These are phyloP conservation scores for Coprinopsis cinerea DNA, from an alignment of 768 basidiomycete species.

Conservation along the genomic window DNA sequence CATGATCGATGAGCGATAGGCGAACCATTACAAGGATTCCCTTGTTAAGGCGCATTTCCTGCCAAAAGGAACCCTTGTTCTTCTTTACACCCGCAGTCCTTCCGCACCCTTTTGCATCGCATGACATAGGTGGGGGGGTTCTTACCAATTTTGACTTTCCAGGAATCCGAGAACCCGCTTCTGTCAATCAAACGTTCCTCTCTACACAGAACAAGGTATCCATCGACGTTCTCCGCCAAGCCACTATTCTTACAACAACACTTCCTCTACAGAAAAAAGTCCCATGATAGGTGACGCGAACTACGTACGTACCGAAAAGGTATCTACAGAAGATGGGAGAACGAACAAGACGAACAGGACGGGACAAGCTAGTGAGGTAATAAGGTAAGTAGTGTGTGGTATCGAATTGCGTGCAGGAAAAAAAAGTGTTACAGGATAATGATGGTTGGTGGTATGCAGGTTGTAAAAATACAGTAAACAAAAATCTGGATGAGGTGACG, in stretches of 20 bases:
- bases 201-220: conserved; percentile 9
- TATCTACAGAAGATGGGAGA: not conserved
- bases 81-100: too few species aligned
- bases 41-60: too few species aligned
- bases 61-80: too few species aligned
- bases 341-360: not conserved
- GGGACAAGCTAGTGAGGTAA: not conserved
- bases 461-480: not conserved
- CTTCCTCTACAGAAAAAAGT: not conserved
- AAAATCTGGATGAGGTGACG: not conserved
- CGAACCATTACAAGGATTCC: too few species aligned
- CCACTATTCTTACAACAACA: not conserved
- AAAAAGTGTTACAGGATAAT: conserved; percentile 5
- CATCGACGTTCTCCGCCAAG: not conserved
- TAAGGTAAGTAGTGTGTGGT: too few species aligned
- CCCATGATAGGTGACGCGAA: not conserved
- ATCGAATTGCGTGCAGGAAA: not conserved
- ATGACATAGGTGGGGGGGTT: too few species aligned
- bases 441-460: too few species aligned
- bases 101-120: too few species aligned
- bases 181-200: not conserved
- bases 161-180: not conserved
- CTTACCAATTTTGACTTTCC: conserved; percentile 6
- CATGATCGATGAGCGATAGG: too few species aligned
- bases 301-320: too few species aligned